A percentile compares a stretch with the other conserved stretches of the same genome.
These are phyloP conservation scores for Protomyces inundatus DNA, from an alignment of 1,139 yeast genomes.

Conservation along the genomic window DNA sequence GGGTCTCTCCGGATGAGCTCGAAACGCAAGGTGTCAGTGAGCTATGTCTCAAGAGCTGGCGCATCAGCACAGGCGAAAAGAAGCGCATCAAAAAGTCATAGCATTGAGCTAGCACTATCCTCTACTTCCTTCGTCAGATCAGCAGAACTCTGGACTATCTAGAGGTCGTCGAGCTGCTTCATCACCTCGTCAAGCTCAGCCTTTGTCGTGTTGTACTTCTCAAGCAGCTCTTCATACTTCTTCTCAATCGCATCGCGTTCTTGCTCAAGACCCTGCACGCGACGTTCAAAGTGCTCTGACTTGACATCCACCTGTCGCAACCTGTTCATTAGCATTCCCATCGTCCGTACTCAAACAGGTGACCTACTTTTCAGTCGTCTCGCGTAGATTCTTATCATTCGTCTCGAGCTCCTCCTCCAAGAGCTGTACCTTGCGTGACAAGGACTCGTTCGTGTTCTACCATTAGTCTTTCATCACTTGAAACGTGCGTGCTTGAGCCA, in stretches of 20 bases:
- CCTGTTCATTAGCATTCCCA: background rate
- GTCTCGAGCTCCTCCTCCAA: conserved; percentile 93
- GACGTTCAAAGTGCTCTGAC: conserved; percentile 95
- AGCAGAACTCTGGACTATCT: background rate
- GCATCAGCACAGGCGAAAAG: background rate
- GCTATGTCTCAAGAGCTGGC: conserved; percentile 15
- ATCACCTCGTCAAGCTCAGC: conserved; percentile 90
- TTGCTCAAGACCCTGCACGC: conserved; percentile 82
- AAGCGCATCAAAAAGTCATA: background rate
- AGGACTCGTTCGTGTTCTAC: conserved; percentile 58
- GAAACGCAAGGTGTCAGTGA: conserved; percentile 9
- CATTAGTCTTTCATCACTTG: conserved; percentile 52
- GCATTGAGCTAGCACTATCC: background rate
- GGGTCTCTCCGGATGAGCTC: conserved; percentile 7
- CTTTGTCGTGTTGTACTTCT: conserved; percentile 75
- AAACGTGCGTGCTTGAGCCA: conserved; percentile 34
- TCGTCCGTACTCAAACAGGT: background rate
- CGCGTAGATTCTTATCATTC: conserved; percentile 85
- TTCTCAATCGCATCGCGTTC: conserved; percentile 91
- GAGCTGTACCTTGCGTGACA: conserved; percentile 84
- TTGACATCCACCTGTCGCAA: conserved; percentile 93
- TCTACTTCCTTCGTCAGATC: too few species aligned
- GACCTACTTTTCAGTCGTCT: conserved; percentile 69
- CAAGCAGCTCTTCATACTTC: conserved; percentile 82
- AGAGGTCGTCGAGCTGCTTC: conserved; percentile 66